Percentiles rank a stretch among this genome's conserved stretches.
Conservation (phyloP, 768 basidiomycete genomes). For the Chiua virens region DNA sequence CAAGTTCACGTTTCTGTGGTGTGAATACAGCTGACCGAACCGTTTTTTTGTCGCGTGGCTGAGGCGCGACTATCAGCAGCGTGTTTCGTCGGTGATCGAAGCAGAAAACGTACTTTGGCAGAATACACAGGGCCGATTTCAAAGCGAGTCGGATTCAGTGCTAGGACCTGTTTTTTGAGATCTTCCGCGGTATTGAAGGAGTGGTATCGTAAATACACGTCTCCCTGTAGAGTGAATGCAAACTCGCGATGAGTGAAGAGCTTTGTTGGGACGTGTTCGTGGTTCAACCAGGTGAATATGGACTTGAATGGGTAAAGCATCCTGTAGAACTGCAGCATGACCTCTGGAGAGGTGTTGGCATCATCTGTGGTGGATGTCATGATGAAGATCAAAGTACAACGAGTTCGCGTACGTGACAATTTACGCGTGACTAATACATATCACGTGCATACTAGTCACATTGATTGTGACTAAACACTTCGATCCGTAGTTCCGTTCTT, state of each 20-base stretch:
- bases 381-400: not conserved
- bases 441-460: conserved; percentile 13
- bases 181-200: conserved; percentile 86
- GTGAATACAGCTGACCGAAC: conserved; percentile 65
- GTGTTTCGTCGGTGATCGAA: not conserved
- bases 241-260: conserved; percentile 95
- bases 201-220: conserved; percentile 93
- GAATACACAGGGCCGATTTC: conserved; percentile 96
- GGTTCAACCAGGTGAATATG: conserved; percentile 93
- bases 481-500: no score
- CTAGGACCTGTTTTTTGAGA: conserved; percentile 84
- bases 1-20: conserved; percentile 85
- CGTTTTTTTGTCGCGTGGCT: conserved; percentile 91
- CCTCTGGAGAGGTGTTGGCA: conserved; percentile 47
- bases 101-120: conserved; percentile 60
- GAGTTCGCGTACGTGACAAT: conserved; percentile 18
- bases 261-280: conserved; percentile 74
- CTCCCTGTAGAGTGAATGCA: conserved; percentile 87
- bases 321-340: conserved; percentile 81
- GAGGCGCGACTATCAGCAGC: conserved; percentile 1
- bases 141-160: conserved; percentile 88
- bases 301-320: conserved; percentile 94
- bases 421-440: conserved; percentile 15
- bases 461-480: no score
- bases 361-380: conserved; percentile 17